Evolutionary conservation across 202 grass and related monocot species (phyloP).

Genomic region (Schoenoplectus tabernaemontani): DNA sequence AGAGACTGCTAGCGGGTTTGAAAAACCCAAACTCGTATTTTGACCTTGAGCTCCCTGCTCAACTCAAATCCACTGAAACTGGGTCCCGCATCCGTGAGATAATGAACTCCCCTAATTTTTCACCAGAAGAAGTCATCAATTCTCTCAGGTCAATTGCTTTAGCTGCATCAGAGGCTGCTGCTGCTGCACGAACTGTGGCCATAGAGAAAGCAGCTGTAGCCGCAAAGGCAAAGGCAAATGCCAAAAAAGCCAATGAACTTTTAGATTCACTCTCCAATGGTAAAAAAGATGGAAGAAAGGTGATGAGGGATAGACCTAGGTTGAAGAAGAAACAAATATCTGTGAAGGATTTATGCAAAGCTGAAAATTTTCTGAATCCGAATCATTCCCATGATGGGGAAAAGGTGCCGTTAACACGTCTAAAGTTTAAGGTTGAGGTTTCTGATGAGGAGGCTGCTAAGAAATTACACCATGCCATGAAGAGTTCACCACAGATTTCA

Average conservation of each 20-base stretch:
- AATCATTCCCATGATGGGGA: not conserved
- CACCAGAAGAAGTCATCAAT: constrained; percentile 44
- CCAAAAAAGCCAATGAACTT: constrained; percentile 66
- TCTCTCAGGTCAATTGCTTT: constrained; percentile 43
- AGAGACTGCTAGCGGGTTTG: constrained; percentile 82
- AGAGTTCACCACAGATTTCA: too few species aligned
- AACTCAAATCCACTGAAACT: constrained; percentile 40
- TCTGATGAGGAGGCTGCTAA: constrained; percentile 49
- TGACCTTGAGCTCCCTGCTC: constrained; percentile 37
- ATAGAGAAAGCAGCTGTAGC: constrained; percentile 60
- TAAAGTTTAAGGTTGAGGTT: constrained; percentile 9
- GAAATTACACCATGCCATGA: not conserved
- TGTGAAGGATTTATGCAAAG: constrained; percentile 50
- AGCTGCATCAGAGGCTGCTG: constrained; percentile 43
- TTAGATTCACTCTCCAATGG: constrained; percentile 55
- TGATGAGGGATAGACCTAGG: constrained; percentile 37
- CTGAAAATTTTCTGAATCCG: constrained; percentile 21
- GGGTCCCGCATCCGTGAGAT: constrained; percentile 47
- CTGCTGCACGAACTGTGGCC: constrained; percentile 45
- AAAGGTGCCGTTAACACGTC: constrained; percentile 22
- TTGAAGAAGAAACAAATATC: constrained; percentile 57
- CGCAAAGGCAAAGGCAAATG: constrained; percentile 55
- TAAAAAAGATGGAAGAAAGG: constrained; percentile 34
- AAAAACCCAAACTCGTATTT: constrained; percentile 34
- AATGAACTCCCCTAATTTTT: constrained; percentile 36